Conservation (phyloP, 306 rosid genomes). For the Inga leiocalycina region DNA sequence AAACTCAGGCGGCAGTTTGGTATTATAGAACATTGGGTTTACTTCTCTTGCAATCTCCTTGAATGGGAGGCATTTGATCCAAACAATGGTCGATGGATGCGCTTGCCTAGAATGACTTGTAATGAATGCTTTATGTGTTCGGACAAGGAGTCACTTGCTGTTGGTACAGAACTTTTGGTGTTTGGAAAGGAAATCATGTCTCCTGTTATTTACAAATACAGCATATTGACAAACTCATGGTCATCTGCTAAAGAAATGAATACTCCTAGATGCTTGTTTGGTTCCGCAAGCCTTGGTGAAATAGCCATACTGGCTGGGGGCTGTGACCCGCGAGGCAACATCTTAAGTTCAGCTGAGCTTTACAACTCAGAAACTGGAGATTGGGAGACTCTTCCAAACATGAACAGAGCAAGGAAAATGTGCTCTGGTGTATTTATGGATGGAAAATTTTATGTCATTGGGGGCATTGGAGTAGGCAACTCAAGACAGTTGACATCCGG, state of each 20-base stretch:
- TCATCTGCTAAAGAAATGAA: slow-evolving; percentile 56
- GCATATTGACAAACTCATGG: slow-evolving; percentile 72
- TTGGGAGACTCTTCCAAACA: slow-evolving; percentile 69
- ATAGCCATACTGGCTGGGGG: slow-evolving; percentile 84
- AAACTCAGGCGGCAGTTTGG: slow-evolving; percentile 55
- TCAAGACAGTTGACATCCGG: slow-evolving; percentile 49
- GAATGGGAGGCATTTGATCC: slow-evolving; percentile 88
- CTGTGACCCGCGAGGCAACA: slow-evolving; percentile 53
- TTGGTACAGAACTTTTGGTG: slow-evolving; percentile 83
- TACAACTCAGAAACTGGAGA: slow-evolving; percentile 63
- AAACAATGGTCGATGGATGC: slow-evolving; percentile 50
- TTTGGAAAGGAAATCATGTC: slow-evolving; percentile 63
- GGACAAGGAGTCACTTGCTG: slow-evolving; percentile 79
- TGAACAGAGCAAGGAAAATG: slow-evolving; percentile 70
- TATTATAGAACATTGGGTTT: slow-evolving; percentile 72
- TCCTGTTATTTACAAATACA: slow-evolving; percentile 57
- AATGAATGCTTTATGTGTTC: slow-evolving; percentile 66
- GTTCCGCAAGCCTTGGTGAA: slow-evolving; percentile 68
- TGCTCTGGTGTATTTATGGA: slow-evolving; percentile 68
- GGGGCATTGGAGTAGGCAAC: slow-evolving; percentile 58
- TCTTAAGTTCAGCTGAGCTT: slow-evolving; percentile 67
- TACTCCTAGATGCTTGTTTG: slow-evolving; percentile 72
- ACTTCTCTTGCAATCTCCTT: slow-evolving; percentile 65
- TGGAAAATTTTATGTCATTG: slow-evolving; percentile 69
- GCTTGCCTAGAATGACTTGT: slow-evolving; percentile 58